Percentiles rank a stretch among this genome's conserved stretches.
Conservation (phyloP, 176 grass and related monocot genomes). For the Stipa capillata region DNA sequence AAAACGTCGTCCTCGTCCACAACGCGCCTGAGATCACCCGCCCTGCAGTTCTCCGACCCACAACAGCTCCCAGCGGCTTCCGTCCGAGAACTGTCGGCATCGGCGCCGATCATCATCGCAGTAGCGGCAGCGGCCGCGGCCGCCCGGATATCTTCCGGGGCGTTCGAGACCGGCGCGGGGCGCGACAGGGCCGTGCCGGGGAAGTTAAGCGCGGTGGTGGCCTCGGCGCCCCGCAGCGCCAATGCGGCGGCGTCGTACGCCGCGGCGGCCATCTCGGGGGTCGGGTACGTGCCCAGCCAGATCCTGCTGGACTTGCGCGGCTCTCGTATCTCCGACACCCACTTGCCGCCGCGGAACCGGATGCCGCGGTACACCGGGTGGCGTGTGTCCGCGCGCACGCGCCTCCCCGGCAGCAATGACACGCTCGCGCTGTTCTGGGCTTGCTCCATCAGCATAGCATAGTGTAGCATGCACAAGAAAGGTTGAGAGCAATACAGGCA, state of each 20-base stretch:
- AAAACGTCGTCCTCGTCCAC: constrained; percentile 70
- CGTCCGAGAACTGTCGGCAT: too few species aligned
- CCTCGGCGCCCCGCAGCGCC: constrained; percentile 51
- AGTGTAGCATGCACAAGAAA: too few species aligned
- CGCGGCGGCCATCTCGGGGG: constrained; percentile 75
- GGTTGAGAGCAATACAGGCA: too few species aligned
- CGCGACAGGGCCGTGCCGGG: constrained; percentile 11
- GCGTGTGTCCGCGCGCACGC: constrained; percentile 33
- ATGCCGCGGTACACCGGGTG: constrained; percentile 61
- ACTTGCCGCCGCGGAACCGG: constrained; percentile 59
- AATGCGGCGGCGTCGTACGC: constrained; percentile 73
- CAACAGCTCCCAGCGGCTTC: too few species aligned
- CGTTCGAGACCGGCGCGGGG: constrained; percentile 22
- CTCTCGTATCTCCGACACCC: constrained; percentile 83
- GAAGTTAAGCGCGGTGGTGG: constrained; percentile 62
- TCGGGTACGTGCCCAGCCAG: constrained; percentile 71
- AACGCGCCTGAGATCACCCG: background rate
- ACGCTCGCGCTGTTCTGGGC: background rate
- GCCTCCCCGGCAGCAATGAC: background rate
- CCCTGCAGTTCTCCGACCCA: background rate
- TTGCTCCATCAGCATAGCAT: background rate
- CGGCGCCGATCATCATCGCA: too few species aligned
- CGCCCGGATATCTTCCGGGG: constrained; percentile 42
- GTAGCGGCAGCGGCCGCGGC: constrained; percentile 11
- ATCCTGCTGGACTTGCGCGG: constrained; percentile 63